A percentile compares a stretch with the other conserved stretches of the same genome.
phyloP scores from a whole-genome alignment of 768 basidiomycete species.

The Termitomyces sp. region DNA sequence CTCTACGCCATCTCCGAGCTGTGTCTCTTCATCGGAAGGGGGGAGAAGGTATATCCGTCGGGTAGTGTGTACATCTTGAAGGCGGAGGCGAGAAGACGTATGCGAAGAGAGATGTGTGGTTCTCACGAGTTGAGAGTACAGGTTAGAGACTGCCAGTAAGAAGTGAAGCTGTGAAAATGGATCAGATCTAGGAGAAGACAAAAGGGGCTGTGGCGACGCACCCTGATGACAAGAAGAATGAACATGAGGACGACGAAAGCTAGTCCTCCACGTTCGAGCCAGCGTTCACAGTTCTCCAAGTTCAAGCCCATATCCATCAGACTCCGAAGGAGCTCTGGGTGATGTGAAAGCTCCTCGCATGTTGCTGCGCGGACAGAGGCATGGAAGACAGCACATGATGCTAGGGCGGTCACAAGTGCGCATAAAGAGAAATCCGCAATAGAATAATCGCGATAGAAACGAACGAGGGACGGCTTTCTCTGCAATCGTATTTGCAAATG shows the following conservation, averaged over 20 bases:
- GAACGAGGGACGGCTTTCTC: conserved; percentile 60
- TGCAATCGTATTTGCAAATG: conserved; percentile 21
- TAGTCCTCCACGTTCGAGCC: conserved; percentile 64
- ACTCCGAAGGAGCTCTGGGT: conserved; percentile 69
- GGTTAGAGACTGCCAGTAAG: conserved; percentile 64
- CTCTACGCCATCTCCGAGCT: conserved; percentile 19
- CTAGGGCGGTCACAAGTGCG: conserved; percentile 48
- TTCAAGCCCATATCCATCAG: conserved; percentile 68
- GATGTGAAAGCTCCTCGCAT: conserved; percentile 71
- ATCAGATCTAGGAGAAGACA: background rate
- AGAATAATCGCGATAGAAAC: conserved; percentile 78
- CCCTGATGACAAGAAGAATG: conserved; percentile 59
- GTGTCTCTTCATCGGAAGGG: conserved; percentile 11
- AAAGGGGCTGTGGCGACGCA: conserved; percentile 29
- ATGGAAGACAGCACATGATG: conserved; percentile 55
- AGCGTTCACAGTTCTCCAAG: conserved; percentile 76
- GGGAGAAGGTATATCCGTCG: conserved; percentile 67
- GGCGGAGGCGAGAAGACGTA: conserved; percentile 13
- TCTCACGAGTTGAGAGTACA: conserved; percentile 52
- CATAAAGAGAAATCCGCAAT: conserved; percentile 75
- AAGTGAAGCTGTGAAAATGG: conserved; percentile 56
- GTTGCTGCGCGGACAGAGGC: conserved; percentile 49
- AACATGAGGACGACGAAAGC: conserved; percentile 53
- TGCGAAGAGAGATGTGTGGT: conserved; percentile 15
- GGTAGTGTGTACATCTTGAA: conserved; percentile 21